Evolutionary conservation across 1,284 basidiomycete genomes (phyloP), one percentile per base, ranked within the genome.

Genomic region (Wolfiporia cocos): DNA sequence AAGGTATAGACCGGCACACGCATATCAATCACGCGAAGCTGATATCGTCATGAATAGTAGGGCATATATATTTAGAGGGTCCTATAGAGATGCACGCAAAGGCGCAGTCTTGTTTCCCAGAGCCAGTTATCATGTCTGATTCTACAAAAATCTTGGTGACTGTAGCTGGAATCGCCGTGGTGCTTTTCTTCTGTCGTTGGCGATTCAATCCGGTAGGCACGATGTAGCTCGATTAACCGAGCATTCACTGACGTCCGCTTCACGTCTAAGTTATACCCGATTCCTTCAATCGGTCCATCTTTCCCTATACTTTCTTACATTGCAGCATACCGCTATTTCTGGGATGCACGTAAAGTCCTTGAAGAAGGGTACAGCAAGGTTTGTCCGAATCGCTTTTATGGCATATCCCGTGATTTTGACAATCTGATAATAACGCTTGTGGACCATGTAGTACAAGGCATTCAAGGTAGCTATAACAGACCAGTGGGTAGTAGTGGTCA

Each of bases 391-490:
- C 14, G 9, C 14, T 28, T 14, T 28, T 28, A 7, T 28, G 26
- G 26, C 26, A 7, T 14, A 28, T 28, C 14, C 14, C 26, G 26
- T 9, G 26, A 7, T 28, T 14, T 9, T 28, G 26, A 28, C 26
- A 14, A 28, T 26, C n/a, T 20, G 23, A 57, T 54, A 49, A 55
- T 43, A 47, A 51, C 39, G 54, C 50, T 20, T 39, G 49, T 9
- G n/a, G n/a, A n/a, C n/a, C n/a, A n/a, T n/a, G n/a, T n/a, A n/a
- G n/a, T n/a, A n/a, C n/a, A n/a, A n/a, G n/a, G 49, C 49, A 5
- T 69, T 65, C 57, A 64, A 64, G 41, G 43, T 68, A 5, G 53
- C 65, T 1, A 39, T 53, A 15, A 37, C 61, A 5, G 52, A 53
- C 38, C 44, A 48, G 2, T 69, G 64, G 66, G 42, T 55, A 1